phyloP scores from a whole-genome alignment of 1,284 basidiomycete genomes.

The Trichosporon ovoides region DNA sequence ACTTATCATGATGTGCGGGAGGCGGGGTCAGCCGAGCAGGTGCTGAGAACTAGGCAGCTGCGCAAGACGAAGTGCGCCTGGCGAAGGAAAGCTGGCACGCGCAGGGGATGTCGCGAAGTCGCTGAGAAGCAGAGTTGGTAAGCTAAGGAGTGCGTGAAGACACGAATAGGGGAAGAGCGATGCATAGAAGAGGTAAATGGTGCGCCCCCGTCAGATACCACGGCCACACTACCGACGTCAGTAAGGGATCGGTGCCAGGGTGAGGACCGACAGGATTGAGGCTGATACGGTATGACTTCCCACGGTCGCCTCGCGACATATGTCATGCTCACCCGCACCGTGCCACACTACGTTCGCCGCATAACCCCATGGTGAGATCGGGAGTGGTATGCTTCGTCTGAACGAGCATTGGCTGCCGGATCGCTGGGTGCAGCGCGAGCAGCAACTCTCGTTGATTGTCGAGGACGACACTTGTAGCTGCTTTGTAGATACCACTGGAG shows the following conservation, averaged over 20 bases:
- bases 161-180: not conserved
- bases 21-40: not conserved
- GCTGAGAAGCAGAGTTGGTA: not conserved
- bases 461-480: conserved; percentile 7
- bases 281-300: not conserved
- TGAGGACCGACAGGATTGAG: not conserved
- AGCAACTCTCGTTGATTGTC: conserved; percentile 3
- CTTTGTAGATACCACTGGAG: conserved; percentile 8
- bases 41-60: not conserved
- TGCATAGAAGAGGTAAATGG: not conserved
- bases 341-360: conserved; percentile 12
- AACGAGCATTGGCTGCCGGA: conserved; percentile 17
- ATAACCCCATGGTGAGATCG: conserved; percentile 8
- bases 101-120: not conserved
- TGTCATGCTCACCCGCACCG: not conserved
- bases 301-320: not conserved
- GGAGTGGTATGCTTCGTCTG: conserved; percentile 12
- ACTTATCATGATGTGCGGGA: conserved; percentile 35
- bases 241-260: conserved; percentile 5
- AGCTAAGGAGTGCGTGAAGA: not conserved
- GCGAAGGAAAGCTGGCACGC: not conserved
- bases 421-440: not conserved
- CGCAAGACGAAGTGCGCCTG: not conserved
- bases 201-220: conserved; percentile 3
- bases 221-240: conserved; percentile 10